Evolutionary conservation across 805 yeast species (phyloP), one percentile per base, ranked within the genome.

Genomic region (Candida caryicola): DNA sequence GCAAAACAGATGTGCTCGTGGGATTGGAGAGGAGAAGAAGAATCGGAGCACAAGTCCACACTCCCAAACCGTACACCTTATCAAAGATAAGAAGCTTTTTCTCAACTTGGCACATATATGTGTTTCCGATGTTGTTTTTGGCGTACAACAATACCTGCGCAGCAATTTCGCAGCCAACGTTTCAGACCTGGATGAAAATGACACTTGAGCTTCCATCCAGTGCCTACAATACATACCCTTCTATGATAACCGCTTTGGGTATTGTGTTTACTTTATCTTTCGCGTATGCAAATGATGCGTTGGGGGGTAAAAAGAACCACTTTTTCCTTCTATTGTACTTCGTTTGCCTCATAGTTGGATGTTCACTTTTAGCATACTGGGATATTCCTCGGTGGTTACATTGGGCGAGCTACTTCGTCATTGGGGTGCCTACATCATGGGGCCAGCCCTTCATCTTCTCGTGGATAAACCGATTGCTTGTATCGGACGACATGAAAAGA

Each of bases 171-270:
- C 73, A 66, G 36, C 76, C 76, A 13, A 64, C 77, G 0, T 62
- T 74, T 43, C 57, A 60, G 15, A 54, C 67, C 4, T 76, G 79
- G 79, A 73, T 69, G 57, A 65, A 66, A 41, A 44, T 42, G 23
- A 66, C 59, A 27, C 52, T 63, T 27, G 49, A 55, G 6, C 54
- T 69, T 30, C 43, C 60, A 1, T 49, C 69, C 0, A 47, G 47
- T 10, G 44, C 60, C 36, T 71, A 70, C 45, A 71, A 73, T 42
- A 59, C 54, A 6, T 66, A 64, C 38, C 77, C 77, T 1, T 60
- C 74, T 1, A 53, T 60, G 4, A 46, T 69, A 10, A 49, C 56
- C 26, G 75, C 66, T 14, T 52, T 59, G 6, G 69, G 70, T 5
- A 71, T 73, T 31, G 67, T 56, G 1, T 38, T 56, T 12, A 52